Evolutionary conservation across 306 rosid genomes (phyloP).

Genomic region (Trichosanthes truncata): DNA sequence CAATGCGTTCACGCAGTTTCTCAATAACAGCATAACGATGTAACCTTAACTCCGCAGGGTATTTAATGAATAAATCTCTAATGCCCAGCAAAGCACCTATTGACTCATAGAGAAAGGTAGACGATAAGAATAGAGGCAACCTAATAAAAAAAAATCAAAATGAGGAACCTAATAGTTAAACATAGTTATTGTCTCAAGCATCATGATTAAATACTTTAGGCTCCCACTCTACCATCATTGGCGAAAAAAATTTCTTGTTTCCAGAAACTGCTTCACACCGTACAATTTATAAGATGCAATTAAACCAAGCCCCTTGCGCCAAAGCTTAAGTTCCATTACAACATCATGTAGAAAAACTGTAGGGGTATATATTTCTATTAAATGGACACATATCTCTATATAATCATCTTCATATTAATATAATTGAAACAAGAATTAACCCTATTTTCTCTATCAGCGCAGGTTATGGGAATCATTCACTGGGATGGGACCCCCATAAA

Average conservation of each 20-base stretch:
- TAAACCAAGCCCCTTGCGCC: background rate
- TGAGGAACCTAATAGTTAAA: background rate
- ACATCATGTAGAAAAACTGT: background rate
- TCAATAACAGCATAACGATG: conserved; percentile 60
- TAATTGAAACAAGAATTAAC: background rate
- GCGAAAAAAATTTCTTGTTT: background rate
- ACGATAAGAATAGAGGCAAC: background rate
- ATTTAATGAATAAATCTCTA: conserved; percentile 50
- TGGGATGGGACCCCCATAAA: background rate
- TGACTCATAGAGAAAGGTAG: background rate
- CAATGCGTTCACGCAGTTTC: conserved; percentile 72
- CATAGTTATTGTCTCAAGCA: background rate
- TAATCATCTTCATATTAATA: background rate
- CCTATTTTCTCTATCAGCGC: background rate
- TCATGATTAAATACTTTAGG: background rate
- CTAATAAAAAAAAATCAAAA: background rate
- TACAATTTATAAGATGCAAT: background rate
- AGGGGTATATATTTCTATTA: background rate
- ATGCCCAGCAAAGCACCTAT: conserved; percentile 82
- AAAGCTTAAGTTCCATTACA: background rate
- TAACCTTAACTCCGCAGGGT: conserved; percentile 58
- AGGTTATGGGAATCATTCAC: background rate
- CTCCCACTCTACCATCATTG: background rate
- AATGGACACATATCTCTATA: background rate
- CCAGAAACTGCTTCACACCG: background rate